These are phyloP conservation scores for Psilocybe azurescens DNA, from an alignment of 768 basidiomycete genomes.

Conservation along the genomic window DNA sequence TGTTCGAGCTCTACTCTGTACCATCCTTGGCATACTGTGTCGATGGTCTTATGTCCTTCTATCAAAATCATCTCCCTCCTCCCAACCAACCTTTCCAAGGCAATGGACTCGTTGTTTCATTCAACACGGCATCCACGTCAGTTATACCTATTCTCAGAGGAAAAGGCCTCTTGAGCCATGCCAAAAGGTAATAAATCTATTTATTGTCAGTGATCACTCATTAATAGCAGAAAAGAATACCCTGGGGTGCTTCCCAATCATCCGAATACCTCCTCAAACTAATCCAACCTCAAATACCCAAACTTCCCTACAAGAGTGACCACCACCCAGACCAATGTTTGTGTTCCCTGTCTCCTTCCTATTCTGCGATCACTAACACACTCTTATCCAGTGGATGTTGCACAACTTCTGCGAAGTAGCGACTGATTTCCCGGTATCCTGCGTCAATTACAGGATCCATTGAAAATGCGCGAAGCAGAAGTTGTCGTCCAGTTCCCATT, in stretches of 20 bases:
- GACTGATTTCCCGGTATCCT: conserved; percentile 73
- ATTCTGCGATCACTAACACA: neutral
- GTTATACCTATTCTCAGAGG: conserved; percentile 88
- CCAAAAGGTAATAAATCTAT: conserved; percentile 71
- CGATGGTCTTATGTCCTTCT: conserved; percentile 93
- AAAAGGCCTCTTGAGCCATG: conserved; percentile 80
- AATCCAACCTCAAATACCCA: conserved; percentile 94
- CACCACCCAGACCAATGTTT: conserved; percentile 74
- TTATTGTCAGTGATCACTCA: neutral
- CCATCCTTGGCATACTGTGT: conserved; percentile 88
- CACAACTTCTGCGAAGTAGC: conserved; percentile 87
- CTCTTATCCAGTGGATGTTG: conserved; percentile 78
- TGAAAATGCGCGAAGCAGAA: conserved; percentile 64
- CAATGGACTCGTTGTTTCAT: conserved; percentile 88
- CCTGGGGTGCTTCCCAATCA: conserved; percentile 91
- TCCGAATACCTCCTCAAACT: conserved; percentile 93
- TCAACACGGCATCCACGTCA: conserved; percentile 91
- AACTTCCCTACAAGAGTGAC: conserved; percentile 89
- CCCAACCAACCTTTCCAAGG: conserved; percentile 44
- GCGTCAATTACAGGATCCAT: conserved; percentile 70
- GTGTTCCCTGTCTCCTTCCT: conserved; percentile 6
- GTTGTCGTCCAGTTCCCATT: conserved; percentile 92
- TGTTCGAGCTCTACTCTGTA: conserved; percentile 92
- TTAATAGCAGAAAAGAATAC: conserved; percentile 60
- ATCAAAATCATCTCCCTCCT: conserved; percentile 68